Percentiles rank a stretch among this genome's conserved stretches.
Evolutionary conservation across 2,329 filamentous ascomycete species (phyloP).

Genomic region (Pseudogymnoascus sp.): DNA sequence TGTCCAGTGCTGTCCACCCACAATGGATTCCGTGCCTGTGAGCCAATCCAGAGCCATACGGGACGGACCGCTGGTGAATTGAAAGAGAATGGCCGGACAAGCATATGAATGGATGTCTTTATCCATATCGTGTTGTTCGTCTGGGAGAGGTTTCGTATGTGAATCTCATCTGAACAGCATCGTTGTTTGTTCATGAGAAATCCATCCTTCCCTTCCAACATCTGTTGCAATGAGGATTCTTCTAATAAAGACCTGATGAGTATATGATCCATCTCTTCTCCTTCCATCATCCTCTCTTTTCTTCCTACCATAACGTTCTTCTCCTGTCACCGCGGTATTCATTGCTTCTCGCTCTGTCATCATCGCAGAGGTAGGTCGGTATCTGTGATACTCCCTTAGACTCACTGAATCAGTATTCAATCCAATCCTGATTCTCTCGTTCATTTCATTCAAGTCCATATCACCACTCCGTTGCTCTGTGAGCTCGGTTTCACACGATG

Average conservation of each 20-base stretch:
- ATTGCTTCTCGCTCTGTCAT: neutral
- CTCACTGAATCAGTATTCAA: neutral
- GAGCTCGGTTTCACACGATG: neutral
- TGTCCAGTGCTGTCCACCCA: neutral
- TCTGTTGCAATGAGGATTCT: neutral
- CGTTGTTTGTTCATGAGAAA: neutral
- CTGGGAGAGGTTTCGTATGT: neutral
- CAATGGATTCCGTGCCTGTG: neutral
- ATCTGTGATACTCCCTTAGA: neutral
- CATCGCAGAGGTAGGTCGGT: conserved; percentile 2
- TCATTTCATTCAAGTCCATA: neutral
- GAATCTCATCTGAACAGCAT: conserved; percentile 7
- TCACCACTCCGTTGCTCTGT: neutral
- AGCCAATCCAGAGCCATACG: neutral
- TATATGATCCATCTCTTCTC: neutral
- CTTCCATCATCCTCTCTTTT: neutral
- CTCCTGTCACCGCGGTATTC: neutral
- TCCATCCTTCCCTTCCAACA: neutral
- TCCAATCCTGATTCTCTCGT: neutral
- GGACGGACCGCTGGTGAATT: neutral
- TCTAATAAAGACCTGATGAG: neutral
- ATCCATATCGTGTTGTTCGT: neutral
- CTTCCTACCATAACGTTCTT: neutral
- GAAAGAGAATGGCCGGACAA: neutral
- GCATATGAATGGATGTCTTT: neutral